These are phyloP conservation scores for Schizonepeta tenuifolia DNA, from an alignment of 257 asterid species.

Conservation along the genomic window DNA sequence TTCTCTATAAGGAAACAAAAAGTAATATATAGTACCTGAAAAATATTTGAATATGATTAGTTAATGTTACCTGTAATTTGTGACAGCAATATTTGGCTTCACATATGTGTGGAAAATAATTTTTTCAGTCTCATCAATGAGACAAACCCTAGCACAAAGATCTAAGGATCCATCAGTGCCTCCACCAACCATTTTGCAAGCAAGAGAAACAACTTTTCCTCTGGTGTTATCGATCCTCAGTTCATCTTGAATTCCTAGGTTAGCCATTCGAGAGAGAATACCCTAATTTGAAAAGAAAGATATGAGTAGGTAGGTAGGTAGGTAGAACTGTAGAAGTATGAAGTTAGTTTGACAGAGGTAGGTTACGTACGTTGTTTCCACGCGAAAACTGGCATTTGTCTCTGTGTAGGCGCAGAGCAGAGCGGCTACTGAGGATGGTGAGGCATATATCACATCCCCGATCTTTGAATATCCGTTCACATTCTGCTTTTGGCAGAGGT, in stretches of 20 bases:
- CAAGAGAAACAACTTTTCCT: conserved; percentile 76
- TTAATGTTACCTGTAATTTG: conserved; percentile 66
- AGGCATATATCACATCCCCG: conserved; percentile 81
- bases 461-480: conserved; percentile 88
- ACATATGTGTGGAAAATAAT: conserved; percentile 74
- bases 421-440: conserved; percentile 51
- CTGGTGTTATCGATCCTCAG: conserved; percentile 63
- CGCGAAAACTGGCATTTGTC: conserved; percentile 70
- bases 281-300: conserved; percentile 42
- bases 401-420: conserved; percentile 58
- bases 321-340: no score
- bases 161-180: conserved; percentile 91
- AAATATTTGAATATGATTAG: no score
- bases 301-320: no score
- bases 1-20: not conserved
- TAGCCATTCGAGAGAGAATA: conserved; percentile 70
- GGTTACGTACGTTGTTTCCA: no score
- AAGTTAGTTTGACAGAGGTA: no score
- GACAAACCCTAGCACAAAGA: conserved; percentile 87
- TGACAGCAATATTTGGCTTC: conserved; percentile 76
- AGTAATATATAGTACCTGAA: not conserved
- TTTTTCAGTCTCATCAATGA: conserved; percentile 70
- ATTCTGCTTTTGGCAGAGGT: conserved; percentile 90
- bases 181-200: conserved; percentile 95
- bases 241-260: conserved; percentile 78